Evolutionary conservation across 805 yeast genomes (phyloP).

Genomic region (Starmerella gropengiesseri): DNA sequence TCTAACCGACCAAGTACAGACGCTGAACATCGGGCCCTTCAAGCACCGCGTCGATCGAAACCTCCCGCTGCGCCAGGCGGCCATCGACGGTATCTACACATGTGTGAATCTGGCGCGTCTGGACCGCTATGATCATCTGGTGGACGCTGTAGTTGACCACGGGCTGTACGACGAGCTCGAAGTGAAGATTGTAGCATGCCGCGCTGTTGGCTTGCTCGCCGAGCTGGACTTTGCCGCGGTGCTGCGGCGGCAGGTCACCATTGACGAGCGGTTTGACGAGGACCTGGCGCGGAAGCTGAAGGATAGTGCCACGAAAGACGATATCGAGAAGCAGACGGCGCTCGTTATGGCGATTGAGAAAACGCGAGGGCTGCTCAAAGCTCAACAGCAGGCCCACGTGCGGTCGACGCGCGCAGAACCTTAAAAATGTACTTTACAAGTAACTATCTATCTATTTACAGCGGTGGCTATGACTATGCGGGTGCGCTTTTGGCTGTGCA

Average conservation of each 20-base stretch:
- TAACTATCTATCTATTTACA: no score
- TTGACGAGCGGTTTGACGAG: slow-evolving; percentile 31
- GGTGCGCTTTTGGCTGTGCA: slow-evolving; percentile 6
- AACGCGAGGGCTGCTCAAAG: no score
- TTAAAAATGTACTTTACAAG: no score
- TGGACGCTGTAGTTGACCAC: slow-evolving; percentile 35
- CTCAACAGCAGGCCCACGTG: no score
- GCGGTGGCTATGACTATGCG: slow-evolving; percentile 5
- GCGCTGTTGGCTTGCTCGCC: slow-evolving; percentile 35
- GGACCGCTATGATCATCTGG: slow-evolving; percentile 24
- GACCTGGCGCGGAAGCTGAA: slow-evolving; percentile 40
- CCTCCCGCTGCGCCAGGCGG: slow-evolving; percentile 56
- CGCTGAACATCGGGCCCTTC: slow-evolving; percentile 72
- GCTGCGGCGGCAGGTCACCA: slow-evolving; percentile 22
- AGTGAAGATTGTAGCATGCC: slow-evolving; percentile 45
- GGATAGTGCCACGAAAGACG: slow-evolving; percentile 58
- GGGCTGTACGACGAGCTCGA: slow-evolving; percentile 55
- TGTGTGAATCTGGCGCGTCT: neutral
- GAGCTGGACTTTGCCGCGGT: neutral
- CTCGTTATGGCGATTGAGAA: slow-evolving; percentile 4
- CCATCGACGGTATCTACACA: slow-evolving; percentile 59
- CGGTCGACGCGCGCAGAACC: no score
- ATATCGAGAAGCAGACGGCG: slow-evolving; percentile 23
- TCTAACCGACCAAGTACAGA: slow-evolving; percentile 2
- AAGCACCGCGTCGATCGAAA: slow-evolving; percentile 75